Conservation (phyloP, 225 moss, liverwort and hornwort species). For the Ulota crispa region DNA sequence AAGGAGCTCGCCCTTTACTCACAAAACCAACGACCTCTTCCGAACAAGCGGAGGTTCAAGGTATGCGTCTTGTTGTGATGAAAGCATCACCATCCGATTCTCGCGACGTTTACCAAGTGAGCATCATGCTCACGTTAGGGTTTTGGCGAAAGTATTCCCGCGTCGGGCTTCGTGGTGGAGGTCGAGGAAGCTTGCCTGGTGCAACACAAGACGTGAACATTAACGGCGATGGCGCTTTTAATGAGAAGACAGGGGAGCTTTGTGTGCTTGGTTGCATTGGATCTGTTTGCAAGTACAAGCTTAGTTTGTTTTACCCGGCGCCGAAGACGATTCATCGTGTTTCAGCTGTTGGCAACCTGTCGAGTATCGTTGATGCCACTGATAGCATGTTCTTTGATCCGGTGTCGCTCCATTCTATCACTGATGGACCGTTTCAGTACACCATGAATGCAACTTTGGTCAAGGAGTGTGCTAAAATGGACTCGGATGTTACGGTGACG, state of each 20-base stretch:
- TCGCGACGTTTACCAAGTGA: constrained; percentile 32
- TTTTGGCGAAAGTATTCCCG: constrained; percentile 40
- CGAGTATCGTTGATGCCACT: background rate
- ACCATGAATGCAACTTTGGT: constrained; percentile 41
- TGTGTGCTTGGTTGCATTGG: constrained; percentile 45
- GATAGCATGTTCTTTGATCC: constrained; percentile 47
- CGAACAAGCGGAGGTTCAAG: constrained; percentile 12
- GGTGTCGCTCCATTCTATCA: constrained; percentile 33
- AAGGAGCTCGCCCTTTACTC: constrained; percentile 38
- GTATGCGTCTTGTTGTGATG: constrained; percentile 28
- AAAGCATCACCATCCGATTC: constrained; percentile 21
- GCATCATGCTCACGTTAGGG: constrained; percentile 35
- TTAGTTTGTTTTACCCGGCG: constrained; percentile 43
- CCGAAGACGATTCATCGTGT: constrained; percentile 37
- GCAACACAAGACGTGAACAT: constrained; percentile 31
- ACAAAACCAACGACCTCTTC: constrained; percentile 3
- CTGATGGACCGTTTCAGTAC: constrained; percentile 45
- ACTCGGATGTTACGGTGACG: constrained; percentile 18
- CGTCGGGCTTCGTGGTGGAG: constrained; percentile 26
- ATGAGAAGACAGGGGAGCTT: constrained; percentile 40
- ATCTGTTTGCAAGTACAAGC: constrained; percentile 43
- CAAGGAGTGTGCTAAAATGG: constrained; percentile 29
- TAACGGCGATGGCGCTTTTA: constrained; percentile 29
- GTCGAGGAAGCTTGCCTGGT: constrained; percentile 12
- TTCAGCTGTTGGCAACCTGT: constrained; percentile 33